These are phyloP conservation scores for Glonium stellatum DNA, from an alignment of 495 filamentous ascomycete species.

Conservation along the genomic window DNA sequence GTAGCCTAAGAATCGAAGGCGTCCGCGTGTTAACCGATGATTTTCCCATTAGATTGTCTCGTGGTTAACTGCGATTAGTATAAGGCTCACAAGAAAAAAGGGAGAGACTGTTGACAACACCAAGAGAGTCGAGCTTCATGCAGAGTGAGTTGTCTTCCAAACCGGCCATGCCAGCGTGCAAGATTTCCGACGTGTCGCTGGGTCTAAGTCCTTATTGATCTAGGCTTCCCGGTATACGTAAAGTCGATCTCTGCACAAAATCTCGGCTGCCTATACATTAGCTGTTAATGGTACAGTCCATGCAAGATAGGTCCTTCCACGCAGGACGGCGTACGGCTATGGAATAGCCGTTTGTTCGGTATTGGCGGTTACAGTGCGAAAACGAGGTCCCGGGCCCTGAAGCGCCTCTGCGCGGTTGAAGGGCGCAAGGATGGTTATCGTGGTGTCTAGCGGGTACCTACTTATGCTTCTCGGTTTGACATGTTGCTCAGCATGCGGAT, in stretches of 20 bases:
- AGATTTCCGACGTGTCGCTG: conserved; percentile 1
- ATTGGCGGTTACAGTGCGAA: background rate
- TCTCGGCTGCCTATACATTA: background rate
- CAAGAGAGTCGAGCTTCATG: conserved; percentile 3
- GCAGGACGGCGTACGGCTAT: background rate
- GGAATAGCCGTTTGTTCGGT: conserved; percentile 2
- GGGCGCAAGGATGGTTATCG: background rate
- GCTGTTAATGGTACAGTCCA: background rate
- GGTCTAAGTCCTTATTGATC: conserved; percentile 1
- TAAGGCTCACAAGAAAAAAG: conserved; percentile 1
- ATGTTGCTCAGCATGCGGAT: conserved; percentile 7
- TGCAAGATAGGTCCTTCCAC: background rate
- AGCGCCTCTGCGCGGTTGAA: background rate
- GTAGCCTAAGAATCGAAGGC: background rate
- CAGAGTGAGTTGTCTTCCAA: background rate
- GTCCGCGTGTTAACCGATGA: background rate
- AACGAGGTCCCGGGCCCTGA: background rate
- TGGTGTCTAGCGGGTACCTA: conserved; percentile 1
- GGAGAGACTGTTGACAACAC: background rate
- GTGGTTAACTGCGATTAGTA: conserved; percentile 6
- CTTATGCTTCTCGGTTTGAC: conserved; percentile 7
- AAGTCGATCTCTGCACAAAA: conserved; percentile 2
- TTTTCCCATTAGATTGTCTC: background rate
- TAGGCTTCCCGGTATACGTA: background rate
- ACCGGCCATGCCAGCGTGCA: background rate